Conservation (phyloP, 2,329 filamentous ascomycete species). For the Hortaea werneckii region DNA sequence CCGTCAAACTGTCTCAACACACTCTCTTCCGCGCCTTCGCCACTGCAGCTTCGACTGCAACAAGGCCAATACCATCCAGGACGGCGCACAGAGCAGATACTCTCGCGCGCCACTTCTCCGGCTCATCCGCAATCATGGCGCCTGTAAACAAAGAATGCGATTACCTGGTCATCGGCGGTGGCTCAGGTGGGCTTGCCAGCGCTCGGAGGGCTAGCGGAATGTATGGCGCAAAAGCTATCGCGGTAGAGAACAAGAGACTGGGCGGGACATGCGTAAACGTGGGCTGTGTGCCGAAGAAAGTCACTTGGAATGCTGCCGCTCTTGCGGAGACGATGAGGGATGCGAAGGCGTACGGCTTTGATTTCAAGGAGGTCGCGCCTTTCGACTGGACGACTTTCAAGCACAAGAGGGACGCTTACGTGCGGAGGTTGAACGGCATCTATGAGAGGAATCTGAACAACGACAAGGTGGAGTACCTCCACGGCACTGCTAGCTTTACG, state of each 20-base stretch:
- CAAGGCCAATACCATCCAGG: slow-evolving; percentile 22
- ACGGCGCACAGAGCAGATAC: slow-evolving; percentile 33
- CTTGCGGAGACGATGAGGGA: slow-evolving; percentile 66
- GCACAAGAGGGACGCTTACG: slow-evolving; percentile 71
- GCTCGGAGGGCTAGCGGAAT: slow-evolving; percentile 60
- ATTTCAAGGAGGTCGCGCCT: slow-evolving; percentile 55
- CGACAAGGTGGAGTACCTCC: slow-evolving; percentile 75
- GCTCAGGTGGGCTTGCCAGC: slow-evolving; percentile 70
- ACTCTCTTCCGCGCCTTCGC: slow-evolving; percentile 24
- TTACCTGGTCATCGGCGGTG: slow-evolving; percentile 77
- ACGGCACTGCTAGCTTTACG: slow-evolving; percentile 62
- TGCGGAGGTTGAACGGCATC: slow-evolving; percentile 74
- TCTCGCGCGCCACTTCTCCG: slow-evolving; percentile 39
- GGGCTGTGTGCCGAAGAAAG: slow-evolving; percentile 81
- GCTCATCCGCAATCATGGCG: slow-evolving; percentile 36
- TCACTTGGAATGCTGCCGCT: slow-evolving; percentile 74
- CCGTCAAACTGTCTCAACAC: slow-evolving; percentile 31
- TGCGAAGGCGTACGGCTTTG: slow-evolving; percentile 71
- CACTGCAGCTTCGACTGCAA: slow-evolving; percentile 17
- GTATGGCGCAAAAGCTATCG: slow-evolving; percentile 69
- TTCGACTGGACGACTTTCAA: slow-evolving; percentile 79
- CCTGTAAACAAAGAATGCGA: slow-evolving; percentile 68
- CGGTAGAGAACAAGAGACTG: slow-evolving; percentile 63
- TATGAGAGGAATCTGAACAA: slow-evolving; percentile 76
- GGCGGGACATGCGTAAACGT: slow-evolving; percentile 89